Base-by-base conservation (phyloP, 2,329 filamentous ascomycete species). In the Aspergillus amoenus region DNA sequence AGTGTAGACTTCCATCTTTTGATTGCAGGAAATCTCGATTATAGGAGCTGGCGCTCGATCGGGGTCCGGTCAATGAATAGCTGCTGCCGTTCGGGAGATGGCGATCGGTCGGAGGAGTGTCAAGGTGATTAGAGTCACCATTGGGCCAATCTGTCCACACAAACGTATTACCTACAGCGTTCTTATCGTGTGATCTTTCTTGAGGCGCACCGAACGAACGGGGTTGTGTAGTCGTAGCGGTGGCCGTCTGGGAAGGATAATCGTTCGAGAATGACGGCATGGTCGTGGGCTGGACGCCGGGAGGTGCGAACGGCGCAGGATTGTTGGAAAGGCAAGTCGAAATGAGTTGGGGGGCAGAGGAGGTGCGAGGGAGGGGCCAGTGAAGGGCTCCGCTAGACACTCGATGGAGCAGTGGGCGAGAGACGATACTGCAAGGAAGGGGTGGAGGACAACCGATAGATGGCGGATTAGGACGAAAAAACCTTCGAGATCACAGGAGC, bases 11-110 rank as follows among this genome's bases (percentile, higher is more conserved):
- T 40, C 71, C 73, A 59, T 78, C 70, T 63, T 75, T 74, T 51
- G 75, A 71, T 56, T 70, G 70, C 34, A 68, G 70, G 63, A 66
- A 71, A 18, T 78, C 76, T 68, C 73, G 67, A 43, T 73, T 73
- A 59, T 77, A 76, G 49, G 76, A 77, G 55, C 73, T 73, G 58
- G 72, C 69, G 58, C 72, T 76, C 56, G 79, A 76, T 64, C 78
- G 79, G 62, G 81, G 84, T 69, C 87, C 86, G 64, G 82, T 80
- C 68, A 84, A 68, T 39, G 84, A 81, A 72, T 79, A 83, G 76
- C 87, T 83, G 74, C 81, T 87, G 68, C 84, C 81, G 72, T 78
- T 75, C 49, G 73, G 71, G 61, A 73, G 59, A 48, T 70, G 68
- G 56, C 72, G 75, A 59, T 78, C 75, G 61, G 72, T 70, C 54